phyloP scores from a whole-genome alignment of 2,329 filamentous ascomycete genomes.

The Pseudovirgaria hyperparasitica region DNA sequence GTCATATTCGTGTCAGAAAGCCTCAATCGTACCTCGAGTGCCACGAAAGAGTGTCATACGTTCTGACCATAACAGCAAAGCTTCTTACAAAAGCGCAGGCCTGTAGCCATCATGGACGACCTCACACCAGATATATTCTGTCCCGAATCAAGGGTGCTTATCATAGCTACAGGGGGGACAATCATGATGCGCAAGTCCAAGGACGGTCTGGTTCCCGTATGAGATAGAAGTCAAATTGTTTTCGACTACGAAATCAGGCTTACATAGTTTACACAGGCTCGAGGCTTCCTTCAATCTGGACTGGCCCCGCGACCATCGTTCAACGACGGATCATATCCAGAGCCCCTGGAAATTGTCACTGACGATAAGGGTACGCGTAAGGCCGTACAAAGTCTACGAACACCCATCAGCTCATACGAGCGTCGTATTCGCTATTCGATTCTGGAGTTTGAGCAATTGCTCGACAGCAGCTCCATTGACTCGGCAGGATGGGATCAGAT shows the following conservation, averaged over 20 bases:
- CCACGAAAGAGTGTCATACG: too few species aligned
- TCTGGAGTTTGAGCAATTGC: constrained; percentile 69
- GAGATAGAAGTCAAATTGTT: constrained; percentile 2
- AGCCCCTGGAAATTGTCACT: constrained; percentile 42
- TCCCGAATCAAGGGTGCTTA: constrained; percentile 69
- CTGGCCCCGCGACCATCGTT: constrained; percentile 75
- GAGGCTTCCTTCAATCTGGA: constrained; percentile 67
- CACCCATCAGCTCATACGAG: constrained; percentile 67
- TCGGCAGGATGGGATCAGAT: constrained; percentile 79
- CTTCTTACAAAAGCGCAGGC: too few species aligned
- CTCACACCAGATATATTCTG: constrained; percentile 17
- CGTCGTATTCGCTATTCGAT: constrained; percentile 74
- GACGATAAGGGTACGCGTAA: constrained; percentile 35
- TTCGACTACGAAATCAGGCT: neutral
- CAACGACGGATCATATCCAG: constrained; percentile 58
- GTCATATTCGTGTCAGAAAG: too few species aligned
- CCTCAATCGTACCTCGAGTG: too few species aligned
- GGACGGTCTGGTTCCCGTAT: constrained; percentile 68
- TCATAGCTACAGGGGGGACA: constrained; percentile 81
- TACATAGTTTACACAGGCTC: constrained; percentile 19
- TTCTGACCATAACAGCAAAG: too few species aligned
- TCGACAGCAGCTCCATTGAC: constrained; percentile 85
- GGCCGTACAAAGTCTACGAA: constrained; percentile 58
- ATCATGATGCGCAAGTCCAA: constrained; percentile 84
- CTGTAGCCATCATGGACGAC: too few species aligned